These are phyloP conservation scores for Trypanosoma brucei DNA, from an alignment of 208 protist genomes.

Conservation along the genomic window DNA sequence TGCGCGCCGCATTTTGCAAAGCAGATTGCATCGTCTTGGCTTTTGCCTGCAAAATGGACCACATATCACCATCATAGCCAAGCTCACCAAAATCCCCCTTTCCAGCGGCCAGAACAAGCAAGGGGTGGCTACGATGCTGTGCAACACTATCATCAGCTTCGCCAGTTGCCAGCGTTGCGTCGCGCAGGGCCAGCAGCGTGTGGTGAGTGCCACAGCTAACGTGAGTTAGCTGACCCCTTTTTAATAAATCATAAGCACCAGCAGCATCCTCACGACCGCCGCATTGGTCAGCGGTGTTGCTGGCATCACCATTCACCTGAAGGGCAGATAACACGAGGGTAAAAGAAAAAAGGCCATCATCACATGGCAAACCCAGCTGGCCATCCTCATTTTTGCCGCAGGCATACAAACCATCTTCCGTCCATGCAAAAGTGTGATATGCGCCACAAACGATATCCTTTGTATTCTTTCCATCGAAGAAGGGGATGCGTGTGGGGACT, in stretches of 20 bases:
- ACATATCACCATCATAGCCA: slow-evolving; percentile 63
- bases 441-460: slow-evolving; percentile 37
- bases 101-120: slow-evolving; percentile 55
- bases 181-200: slow-evolving; percentile 60
- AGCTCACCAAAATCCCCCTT: slow-evolving; percentile 86
- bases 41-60: slow-evolving; percentile 39
- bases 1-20: slow-evolving; percentile 1
- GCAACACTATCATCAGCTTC: background rate
- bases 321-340: slow-evolving; percentile 10
- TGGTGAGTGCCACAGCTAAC: slow-evolving; percentile 82
- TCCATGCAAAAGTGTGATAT: slow-evolving; percentile 51
- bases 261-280: background rate
- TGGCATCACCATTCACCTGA: slow-evolving; percentile 8
- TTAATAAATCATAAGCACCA: slow-evolving; percentile 15
- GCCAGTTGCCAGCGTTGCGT: slow-evolving; percentile 24
- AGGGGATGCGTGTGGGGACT: slow-evolving; percentile 36
- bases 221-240: slow-evolving; percentile 52
- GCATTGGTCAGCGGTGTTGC: background rate
- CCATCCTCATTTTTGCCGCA: slow-evolving; percentile 74
- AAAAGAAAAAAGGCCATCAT: slow-evolving; percentile 28
- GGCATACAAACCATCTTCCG: slow-evolving; percentile 55
- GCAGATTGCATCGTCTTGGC: slow-evolving; percentile 26
- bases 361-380: slow-evolving; percentile 65
- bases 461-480: slow-evolving; percentile 29
- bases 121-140: slow-evolving; percentile 27